A percentile compares a stretch with the other conserved stretches of the same genome.
These are phyloP conservation scores for Termitomyces sp. DNA, from an alignment of 768 basidiomycete genomes.

Conservation along the genomic window DNA sequence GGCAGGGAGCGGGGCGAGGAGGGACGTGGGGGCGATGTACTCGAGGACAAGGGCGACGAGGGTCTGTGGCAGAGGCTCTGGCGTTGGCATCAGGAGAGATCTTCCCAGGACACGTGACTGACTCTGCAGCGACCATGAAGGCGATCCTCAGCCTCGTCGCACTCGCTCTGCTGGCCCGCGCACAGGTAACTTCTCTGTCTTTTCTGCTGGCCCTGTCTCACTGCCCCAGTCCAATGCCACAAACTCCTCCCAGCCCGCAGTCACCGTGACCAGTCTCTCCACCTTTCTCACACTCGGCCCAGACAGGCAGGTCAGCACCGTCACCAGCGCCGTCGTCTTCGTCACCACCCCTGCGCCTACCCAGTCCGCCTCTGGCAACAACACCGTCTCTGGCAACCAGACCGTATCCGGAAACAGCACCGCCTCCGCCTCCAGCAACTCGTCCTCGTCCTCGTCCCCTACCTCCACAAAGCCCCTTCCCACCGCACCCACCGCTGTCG, in stretches of 20 bases:
- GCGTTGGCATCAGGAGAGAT: neutral
- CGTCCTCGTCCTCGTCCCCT: slow-evolving; percentile 20
- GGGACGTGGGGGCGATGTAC: slow-evolving; percentile 50
- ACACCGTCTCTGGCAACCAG: slow-evolving; percentile 14
- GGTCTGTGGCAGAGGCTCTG: slow-evolving; percentile 16
- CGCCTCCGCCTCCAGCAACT: slow-evolving; percentile 18
- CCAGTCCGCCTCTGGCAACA: slow-evolving; percentile 12
- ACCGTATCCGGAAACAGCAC: slow-evolving; percentile 13
- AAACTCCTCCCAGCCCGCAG: slow-evolving; percentile 24
- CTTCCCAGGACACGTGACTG: slow-evolving; percentile 7
- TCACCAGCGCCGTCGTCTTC: slow-evolving; percentile 36
- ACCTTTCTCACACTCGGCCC: slow-evolving; percentile 32
- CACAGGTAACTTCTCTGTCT: slow-evolving; percentile 30
- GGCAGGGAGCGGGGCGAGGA: slow-evolving; percentile 48
- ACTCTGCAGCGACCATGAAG: slow-evolving; percentile 11
- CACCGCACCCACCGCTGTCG: slow-evolving; percentile 52
- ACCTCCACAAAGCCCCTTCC: slow-evolving; percentile 44
- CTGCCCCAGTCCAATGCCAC: slow-evolving; percentile 1
- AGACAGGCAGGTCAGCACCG: slow-evolving; percentile 35
- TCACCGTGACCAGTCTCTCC: slow-evolving; percentile 36
- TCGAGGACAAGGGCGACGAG: slow-evolving; percentile 46
- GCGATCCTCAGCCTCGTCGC: slow-evolving; percentile 23
- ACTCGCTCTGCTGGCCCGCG: slow-evolving; percentile 34
- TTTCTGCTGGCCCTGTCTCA: neutral
- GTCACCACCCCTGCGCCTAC: slow-evolving; percentile 33